Base-by-base conservation (phyloP, 352 stramenopile genomes). In the Hyaloperonospora brassicae region DNA sequence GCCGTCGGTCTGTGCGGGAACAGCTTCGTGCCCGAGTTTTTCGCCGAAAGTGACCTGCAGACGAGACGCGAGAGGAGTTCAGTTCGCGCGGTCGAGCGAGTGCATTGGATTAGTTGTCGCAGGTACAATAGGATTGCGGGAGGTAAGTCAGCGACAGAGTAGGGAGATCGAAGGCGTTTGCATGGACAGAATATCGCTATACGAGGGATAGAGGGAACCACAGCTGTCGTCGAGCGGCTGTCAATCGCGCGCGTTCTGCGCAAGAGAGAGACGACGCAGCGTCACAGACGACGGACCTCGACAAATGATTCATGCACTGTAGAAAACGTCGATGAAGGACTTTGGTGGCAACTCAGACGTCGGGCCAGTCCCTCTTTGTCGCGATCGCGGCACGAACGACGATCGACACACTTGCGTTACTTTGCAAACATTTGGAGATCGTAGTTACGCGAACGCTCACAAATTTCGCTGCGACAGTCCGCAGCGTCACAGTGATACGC, bases 41-140 rank as follows among this genome's bases (percentile, higher is more conserved):
- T 55, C 48, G 53, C 48, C 42, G 55, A 61, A 66, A 48, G 46
- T 27, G 57, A 53, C 31, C 45, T 23, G 27, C 5, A 59, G 44
- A 59, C 52, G 52, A 21, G 52, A 42, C 52, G 23, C 14, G 17
- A 14, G 9, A 49, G 44, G 54, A 51, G 54, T 53, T 66, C 59
- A 62, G 59, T 61, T 61, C 41, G 4, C 17, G 6, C 36, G 3
- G 0, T 14, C 1, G 4, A 25, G 5, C 2, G 6, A 8, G 8
- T 34, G 27, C 4, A 34, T 34, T 34, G 27, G 8, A 44, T 11
- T 11, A 23, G 12, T 31, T n/a, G 10, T 47, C 8, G 6, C 7
- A 47, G 10, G 23, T 31, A 31, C 1, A 6, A 13, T 30, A 30
- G 5, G 21, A n/a, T 46, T 24, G 14, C 17, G 27, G 5, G 41